phyloP scores from a whole-genome alignment of 805 yeast genomes.

The Zygotorulaspora danielsina region DNA sequence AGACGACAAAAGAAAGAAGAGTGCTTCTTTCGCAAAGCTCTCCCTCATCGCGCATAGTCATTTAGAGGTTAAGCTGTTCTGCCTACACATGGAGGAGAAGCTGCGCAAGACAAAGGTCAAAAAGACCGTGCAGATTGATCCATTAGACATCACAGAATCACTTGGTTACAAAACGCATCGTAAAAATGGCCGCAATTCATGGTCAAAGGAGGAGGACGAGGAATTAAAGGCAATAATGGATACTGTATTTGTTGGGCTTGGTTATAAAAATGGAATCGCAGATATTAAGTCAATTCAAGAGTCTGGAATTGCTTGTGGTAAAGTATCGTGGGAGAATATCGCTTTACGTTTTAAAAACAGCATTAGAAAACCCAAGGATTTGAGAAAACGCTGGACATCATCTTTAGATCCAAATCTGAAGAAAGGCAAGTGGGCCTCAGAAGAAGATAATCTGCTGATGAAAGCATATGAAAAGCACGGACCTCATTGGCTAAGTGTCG shows the following conservation, averaged over 20 bases:
- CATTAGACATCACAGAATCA: slow-evolving; percentile 56
- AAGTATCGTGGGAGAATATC: slow-evolving; percentile 60
- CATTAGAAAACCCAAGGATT: slow-evolving; percentile 69
- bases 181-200: slow-evolving; percentile 56
- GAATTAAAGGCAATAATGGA: slow-evolving; percentile 44
- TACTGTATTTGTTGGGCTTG: slow-evolving; percentile 33
- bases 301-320: slow-evolving; percentile 31
- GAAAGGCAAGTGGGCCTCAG: slow-evolving; percentile 83
- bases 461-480: slow-evolving; percentile 67
- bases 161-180: slow-evolving; percentile 72
- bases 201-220: slow-evolving; percentile 76
- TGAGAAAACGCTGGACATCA: slow-evolving; percentile 82
- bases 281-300: slow-evolving; percentile 29
- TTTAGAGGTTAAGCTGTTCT: too few relatives aligned
- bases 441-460: slow-evolving; percentile 65
- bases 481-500: slow-evolving; percentile 80
- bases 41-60: too few relatives aligned
- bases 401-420: slow-evolving; percentile 77
- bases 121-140: slow-evolving; percentile 35
- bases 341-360: slow-evolving; percentile 44
- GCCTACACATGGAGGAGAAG: slow-evolving; percentile 12
- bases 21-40: too few relatives aligned
- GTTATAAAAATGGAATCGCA: slow-evolving; percentile 36
- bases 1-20: too few relatives aligned
- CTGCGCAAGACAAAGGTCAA: slow-evolving; percentile 16